Base-by-base conservation (phyloP, 805 yeast species). In the Suhomyces sp. region DNA sequence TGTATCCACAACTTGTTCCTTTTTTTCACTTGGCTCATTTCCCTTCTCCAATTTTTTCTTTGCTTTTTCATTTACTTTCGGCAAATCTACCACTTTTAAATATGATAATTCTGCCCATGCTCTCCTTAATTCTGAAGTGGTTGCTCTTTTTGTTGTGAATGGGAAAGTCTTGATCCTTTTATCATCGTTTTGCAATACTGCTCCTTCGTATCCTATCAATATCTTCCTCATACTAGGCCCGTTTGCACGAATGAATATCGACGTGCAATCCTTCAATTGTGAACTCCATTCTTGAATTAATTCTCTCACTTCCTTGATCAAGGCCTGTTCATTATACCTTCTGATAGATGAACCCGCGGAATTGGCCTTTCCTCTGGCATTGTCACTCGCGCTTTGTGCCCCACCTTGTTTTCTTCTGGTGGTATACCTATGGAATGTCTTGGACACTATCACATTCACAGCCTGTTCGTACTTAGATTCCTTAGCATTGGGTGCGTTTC, bases 341-440 rank as follows among this genome's bases (percentile, higher is more conserved):
- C 98, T 79, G 29, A 93, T 70, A 35, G 79, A 78, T 1, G 97
- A 83, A 33, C 98, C 98, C 0, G 96, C 98, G 17, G 96, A 88
- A 43, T 88, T 88, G 6, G 98, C 98, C 56, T 90, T 91, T 4
- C 98, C 98, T 46, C 83, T 77, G 1, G 95, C 84, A 52, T 83
- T 87, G 60, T 93, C 98, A 60, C 77, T 83, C 1, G 97, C 90
- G 45, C 90, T 77, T 56, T 93, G 98, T 0, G 97, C 76, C 1
- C 98, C 98, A 68, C 98, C 98, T 60, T 93, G 98, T 54, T 93
- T 93, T 45, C 96, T 75, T 66, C 98, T 79, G 1, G 97, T 88
- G 2, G 98, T 93, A 53, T 93, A 93, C 46, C 98, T 72, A 57
- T 91, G 98, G 58, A 86, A 87, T 0, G 97, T 84, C 51, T 88